Evolutionary conservation across 352 stramenopile species (phyloP), one percentile per base, ranked within the genome.

Genomic region (Aphanomyces stellatus): DNA sequence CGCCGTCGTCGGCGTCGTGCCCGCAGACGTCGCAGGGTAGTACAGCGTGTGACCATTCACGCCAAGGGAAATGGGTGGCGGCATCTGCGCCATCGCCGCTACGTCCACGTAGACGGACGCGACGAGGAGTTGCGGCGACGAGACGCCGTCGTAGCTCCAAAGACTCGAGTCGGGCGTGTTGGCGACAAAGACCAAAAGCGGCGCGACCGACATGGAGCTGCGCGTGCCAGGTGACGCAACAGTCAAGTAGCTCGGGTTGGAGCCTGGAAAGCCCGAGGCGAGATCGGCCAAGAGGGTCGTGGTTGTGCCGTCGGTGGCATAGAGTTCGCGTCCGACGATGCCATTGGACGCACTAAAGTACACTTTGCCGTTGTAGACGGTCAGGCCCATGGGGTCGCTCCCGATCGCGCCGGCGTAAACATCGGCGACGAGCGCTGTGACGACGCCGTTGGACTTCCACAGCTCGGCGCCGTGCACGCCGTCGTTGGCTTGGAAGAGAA

Each of bases 401-500:
- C 80, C 74, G 10, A 24, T 30, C 0, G 51, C 15, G 1, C 90
- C 90, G 1, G 64, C 8, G 19, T 53, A 33, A 33, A 96, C 82
- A 57, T 95, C 85, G 2, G 69, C 31, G n/a, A 97, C 61, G 4
- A 95, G 64, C 17, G 31, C 35, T 3, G 83, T 95, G 1, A 30
- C 51, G 1, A 75, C 86, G 19, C 86, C 87, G 62, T 91, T 79
- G 22, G 73, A 88, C 0, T 51, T 37, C 90, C 90, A 97, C 8
- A 97, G 72, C 69, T 97, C 90, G 2, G 69, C 24, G 15, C 90
- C 90, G 33, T 87, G 80, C 10, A 79, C 60, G 53, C 88, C 88
- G 64, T 97, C 90, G 65, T 93, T 74, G 6, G 90, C 90, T 49
- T 87, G 78, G 63, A 97, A 97, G 11, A 94, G 74, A 15, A 96